These are phyloP conservation scores for Populus trichocarpa DNA, from an alignment of 441 rosid species.

Conservation along the genomic window DNA sequence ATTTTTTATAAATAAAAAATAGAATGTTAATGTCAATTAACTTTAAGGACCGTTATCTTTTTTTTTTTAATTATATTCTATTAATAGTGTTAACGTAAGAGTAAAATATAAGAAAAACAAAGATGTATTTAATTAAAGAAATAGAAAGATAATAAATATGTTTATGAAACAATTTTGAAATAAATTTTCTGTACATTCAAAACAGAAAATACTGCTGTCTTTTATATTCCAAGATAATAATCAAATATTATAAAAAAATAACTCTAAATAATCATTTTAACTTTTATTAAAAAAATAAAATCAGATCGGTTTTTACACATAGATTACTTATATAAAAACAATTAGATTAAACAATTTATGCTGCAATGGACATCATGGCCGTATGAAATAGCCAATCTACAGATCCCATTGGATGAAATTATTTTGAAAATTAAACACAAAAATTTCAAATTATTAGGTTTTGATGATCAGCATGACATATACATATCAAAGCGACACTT, in stretches of 20 bases:
- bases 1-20: too few species aligned
- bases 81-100: neutral
- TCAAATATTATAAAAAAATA: too few species aligned
- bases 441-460: neutral
- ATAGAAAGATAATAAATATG: too few species aligned
- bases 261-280: neutral
- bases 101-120: too few species aligned
- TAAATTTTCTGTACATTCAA: too few species aligned
- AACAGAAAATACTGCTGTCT: too few species aligned
- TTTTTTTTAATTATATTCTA: neutral
- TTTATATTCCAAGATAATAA: too few species aligned
- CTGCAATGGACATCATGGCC: neutral
- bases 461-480: neutral
- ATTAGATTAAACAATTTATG: neutral
- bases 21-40: neutral
- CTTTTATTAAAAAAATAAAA: too few species aligned
- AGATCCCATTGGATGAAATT: neutral
- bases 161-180: too few species aligned
- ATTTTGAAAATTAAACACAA: neutral
- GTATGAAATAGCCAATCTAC: neutral
- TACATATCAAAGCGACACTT: too few species aligned
- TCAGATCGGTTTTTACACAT: neutral
- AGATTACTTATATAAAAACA: neutral
- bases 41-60: neutral
- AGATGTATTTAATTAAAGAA: neutral